Evolutionary conservation across 2,329 filamentous ascomycete species (phyloP).

Genomic region (Anthostomella pinea): DNA sequence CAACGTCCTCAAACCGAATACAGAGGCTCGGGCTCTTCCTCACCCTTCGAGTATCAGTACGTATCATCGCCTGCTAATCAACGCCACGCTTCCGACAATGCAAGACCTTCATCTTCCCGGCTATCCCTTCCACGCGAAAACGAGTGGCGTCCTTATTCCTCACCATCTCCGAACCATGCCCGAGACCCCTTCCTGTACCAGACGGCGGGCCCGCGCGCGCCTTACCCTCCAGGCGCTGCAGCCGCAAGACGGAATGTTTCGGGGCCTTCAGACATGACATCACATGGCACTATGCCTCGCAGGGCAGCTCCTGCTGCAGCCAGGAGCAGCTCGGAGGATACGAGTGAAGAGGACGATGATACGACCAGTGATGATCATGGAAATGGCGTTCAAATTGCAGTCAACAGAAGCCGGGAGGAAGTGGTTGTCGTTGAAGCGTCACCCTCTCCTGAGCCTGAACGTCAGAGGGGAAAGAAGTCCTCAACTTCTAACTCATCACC

Average conservation of each 20-base stretch:
- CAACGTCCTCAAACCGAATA: slow-evolving; percentile 32
- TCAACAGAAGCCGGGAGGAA: slow-evolving; percentile 33
- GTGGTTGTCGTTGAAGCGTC: slow-evolving; percentile 38
- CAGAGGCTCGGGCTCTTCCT: slow-evolving; percentile 32
- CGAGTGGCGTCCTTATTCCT: slow-evolving; percentile 30
- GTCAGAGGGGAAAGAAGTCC: slow-evolving; percentile 38
- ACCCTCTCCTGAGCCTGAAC: slow-evolving; percentile 27
- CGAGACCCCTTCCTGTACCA: slow-evolving; percentile 54
- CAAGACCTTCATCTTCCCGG: slow-evolving; percentile 33
- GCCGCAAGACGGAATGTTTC: slow-evolving; percentile 37
- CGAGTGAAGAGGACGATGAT: slow-evolving; percentile 32
- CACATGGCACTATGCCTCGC: slow-evolving; percentile 11
- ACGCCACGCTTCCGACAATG: slow-evolving; percentile 46
- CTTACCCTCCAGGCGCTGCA: slow-evolving; percentile 33
- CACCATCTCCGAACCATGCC: slow-evolving; percentile 26
- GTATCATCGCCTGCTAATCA: slow-evolving; percentile 33
- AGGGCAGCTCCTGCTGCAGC: slow-evolving; percentile 28
- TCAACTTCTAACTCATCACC: slow-evolving; percentile 30
- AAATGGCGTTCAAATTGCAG: slow-evolving; percentile 24
- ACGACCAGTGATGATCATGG: slow-evolving; percentile 29
- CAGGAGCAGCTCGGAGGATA: slow-evolving; percentile 36
- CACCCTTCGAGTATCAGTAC: slow-evolving; percentile 47
- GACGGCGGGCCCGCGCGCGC: slow-evolving; percentile 41
- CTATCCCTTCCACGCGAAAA: slow-evolving; percentile 33
- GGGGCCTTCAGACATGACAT: slow-evolving; percentile 31